These are phyloP conservation scores for Coemansia sp. DNA, from an alignment of 192 early-diverging fungal species.

Conservation along the genomic window DNA sequence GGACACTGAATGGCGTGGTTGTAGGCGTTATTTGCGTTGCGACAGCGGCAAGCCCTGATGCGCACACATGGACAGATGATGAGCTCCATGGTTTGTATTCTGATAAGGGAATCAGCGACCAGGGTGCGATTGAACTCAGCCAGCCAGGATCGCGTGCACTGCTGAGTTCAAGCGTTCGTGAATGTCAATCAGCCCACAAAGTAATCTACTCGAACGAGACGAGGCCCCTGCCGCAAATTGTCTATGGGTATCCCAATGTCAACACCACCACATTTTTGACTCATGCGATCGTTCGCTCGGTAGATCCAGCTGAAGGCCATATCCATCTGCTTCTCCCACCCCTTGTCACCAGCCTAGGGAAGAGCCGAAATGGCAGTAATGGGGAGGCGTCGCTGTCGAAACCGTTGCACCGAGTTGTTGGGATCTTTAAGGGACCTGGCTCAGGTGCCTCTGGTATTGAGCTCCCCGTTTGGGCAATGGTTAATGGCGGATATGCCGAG, in stretches of 20 bases:
- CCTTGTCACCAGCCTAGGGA: conserved; percentile 6
- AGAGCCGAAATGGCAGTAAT: neutral
- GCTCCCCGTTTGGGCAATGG: conserved; percentile 35
- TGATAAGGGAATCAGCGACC: conserved; percentile 27
- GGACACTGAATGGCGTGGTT: conserved; percentile 81
- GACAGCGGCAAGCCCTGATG: conserved; percentile 15
- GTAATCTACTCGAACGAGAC: neutral
- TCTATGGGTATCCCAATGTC: conserved; percentile 39
- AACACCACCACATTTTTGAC: conserved; percentile 58
- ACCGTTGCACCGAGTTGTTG: conserved; percentile 31
- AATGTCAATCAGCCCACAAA: neutral
- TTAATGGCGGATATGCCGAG: conserved; percentile 40
- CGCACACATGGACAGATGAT: conserved; percentile 32
- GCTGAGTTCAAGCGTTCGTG: conserved; percentile 2
- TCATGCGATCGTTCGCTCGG: conserved; percentile 65
- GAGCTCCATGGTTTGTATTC: conserved; percentile 22
- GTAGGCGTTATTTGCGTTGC: conserved; percentile 69
- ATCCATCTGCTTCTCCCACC: conserved; percentile 61
- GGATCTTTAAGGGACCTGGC: conserved; percentile 42
- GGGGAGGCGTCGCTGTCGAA: neutral
- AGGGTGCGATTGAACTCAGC: conserved; percentile 30
- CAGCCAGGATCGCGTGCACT: conserved; percentile 31
- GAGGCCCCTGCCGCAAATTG: conserved; percentile 37
- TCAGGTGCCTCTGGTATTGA: conserved; percentile 29
- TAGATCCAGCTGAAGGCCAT: conserved; percentile 57